These are phyloP conservation scores for Vitrella brassicaformis DNA, from an alignment of 73 alveolate species.

Conservation along the genomic window DNA sequence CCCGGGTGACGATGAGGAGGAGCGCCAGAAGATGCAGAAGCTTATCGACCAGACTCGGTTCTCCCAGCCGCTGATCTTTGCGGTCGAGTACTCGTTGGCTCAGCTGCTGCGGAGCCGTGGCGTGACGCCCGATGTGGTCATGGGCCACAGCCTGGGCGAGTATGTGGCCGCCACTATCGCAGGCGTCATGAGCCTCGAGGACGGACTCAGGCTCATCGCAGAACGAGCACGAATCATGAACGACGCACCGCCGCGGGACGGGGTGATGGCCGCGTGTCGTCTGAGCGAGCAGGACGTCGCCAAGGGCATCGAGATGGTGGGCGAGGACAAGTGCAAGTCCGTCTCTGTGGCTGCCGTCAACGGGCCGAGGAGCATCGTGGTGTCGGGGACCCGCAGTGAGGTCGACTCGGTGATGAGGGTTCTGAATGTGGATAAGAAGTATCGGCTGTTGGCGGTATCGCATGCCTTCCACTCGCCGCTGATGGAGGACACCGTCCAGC, in stretches of 20 bases:
- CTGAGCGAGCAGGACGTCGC: background rate
- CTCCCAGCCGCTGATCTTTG: slow-evolving; percentile 28
- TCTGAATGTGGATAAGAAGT: background rate
- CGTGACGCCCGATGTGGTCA: background rate
- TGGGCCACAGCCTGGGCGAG: slow-evolving; percentile 15
- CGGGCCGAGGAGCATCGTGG: slow-evolving; percentile 33
- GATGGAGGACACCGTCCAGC: slow-evolving; percentile 19
- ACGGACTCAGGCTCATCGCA: background rate
- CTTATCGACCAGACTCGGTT: slow-evolving; percentile 5
- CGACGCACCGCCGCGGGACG: background rate
- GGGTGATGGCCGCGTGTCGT: background rate
- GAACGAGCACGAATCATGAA: background rate
- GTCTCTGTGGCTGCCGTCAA: slow-evolving; percentile 26
- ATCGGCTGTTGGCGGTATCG: slow-evolving; percentile 10
- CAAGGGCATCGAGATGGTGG: background rate
- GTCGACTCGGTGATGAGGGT: background rate
- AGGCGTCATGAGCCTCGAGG: background rate
- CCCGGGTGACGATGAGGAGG: background rate
- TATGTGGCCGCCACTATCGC: slow-evolving; percentile 1
- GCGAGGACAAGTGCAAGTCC: background rate
- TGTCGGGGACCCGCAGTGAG: slow-evolving; percentile 4
- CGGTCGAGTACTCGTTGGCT: slow-evolving; percentile 22
- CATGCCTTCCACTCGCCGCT: slow-evolving; percentile 34
- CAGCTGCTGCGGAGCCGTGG: background rate
- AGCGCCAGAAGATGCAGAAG: background rate